These are phyloP conservation scores for Lolium rigidum DNA, from an alignment of 176 grass and related monocot species.

Conservation along the genomic window DNA sequence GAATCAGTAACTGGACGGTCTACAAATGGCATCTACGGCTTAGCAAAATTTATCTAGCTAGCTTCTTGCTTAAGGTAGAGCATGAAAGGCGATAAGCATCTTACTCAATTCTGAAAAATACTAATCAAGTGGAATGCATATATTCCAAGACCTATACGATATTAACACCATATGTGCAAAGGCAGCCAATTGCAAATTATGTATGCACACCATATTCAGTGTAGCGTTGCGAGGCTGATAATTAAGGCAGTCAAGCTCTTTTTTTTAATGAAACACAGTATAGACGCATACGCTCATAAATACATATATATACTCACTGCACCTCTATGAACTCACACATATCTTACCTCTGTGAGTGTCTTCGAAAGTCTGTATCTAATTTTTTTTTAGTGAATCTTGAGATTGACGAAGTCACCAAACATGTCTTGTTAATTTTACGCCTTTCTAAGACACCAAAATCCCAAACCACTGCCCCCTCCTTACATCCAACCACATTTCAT, in stretches of 20 bases:
- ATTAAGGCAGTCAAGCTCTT: not conserved
- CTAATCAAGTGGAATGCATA: not conserved
- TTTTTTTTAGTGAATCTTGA: too few relatives aligned
- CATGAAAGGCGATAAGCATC: not conserved
- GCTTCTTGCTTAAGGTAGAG: not conserved
- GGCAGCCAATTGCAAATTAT: not conserved
- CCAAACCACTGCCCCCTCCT: too few relatives aligned
- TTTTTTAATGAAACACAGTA: too few relatives aligned
- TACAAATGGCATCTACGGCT: not conserved
- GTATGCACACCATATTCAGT: not conserved
- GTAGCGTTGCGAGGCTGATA: not conserved
- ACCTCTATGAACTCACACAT: too few relatives aligned
- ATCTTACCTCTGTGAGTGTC: too few relatives aligned
- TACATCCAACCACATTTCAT: too few relatives aligned
- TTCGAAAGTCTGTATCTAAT: too few relatives aligned
- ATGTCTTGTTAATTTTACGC: too few relatives aligned
- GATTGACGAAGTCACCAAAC: too few relatives aligned
- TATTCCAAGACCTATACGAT: not conserved
- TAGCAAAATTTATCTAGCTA: not conserved
- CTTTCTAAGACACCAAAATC: too few relatives aligned
- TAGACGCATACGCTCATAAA: too few relatives aligned
- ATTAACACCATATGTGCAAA: not conserved
- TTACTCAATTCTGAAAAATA: not conserved
- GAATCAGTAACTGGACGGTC: not conserved
- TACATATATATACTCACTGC: too few relatives aligned